Conservation (phyloP, 352 stramenopile genomes). For the Globisporangium paroecandrum region DNA sequence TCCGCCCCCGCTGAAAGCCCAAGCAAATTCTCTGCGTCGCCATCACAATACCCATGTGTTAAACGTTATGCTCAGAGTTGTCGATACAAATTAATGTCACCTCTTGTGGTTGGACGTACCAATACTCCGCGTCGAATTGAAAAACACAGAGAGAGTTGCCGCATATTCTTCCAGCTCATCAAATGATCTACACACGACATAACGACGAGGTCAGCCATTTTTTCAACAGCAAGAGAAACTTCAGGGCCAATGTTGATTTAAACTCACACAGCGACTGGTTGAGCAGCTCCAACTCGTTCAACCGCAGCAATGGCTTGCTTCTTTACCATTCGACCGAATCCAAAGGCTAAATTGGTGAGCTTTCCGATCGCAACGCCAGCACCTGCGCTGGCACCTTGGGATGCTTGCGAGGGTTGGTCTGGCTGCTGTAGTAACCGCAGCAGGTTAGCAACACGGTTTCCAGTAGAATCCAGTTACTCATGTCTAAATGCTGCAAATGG, state of each 20-base stretch:
- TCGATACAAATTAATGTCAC: not conserved
- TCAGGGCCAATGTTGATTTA: not conserved
- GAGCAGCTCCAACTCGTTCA: conserved; percentile 64
- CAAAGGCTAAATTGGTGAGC: conserved; percentile 74
- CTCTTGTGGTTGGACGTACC: conserved; percentile 21
- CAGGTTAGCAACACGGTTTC: not conserved
- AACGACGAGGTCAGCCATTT: conserved; percentile 3
- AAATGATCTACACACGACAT: conserved; percentile 28
- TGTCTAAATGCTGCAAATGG: not conserved
- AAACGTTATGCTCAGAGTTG: not conserved
- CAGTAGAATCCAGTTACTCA: not conserved
- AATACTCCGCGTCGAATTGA: conserved; percentile 69
- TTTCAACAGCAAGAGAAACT: not conserved
- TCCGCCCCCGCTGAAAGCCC: conserved; percentile 50
- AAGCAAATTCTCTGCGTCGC: conserved; percentile 45
- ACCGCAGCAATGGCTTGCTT: conserved; percentile 82
- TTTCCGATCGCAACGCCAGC: conserved; percentile 52
- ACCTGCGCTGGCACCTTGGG: conserved; percentile 18
- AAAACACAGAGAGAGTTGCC: conserved; percentile 63
- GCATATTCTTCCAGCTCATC: conserved; percentile 73
- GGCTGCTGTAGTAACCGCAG: not conserved
- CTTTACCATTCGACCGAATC: conserved; percentile 82
- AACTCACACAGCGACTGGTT: conserved; percentile 48
- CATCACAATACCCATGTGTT: not conserved
- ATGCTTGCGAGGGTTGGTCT: not conserved